Conservation (phyloP, 225 moss, liverwort and hornwort genomes). For the Antitrichia curtipendula region DNA sequence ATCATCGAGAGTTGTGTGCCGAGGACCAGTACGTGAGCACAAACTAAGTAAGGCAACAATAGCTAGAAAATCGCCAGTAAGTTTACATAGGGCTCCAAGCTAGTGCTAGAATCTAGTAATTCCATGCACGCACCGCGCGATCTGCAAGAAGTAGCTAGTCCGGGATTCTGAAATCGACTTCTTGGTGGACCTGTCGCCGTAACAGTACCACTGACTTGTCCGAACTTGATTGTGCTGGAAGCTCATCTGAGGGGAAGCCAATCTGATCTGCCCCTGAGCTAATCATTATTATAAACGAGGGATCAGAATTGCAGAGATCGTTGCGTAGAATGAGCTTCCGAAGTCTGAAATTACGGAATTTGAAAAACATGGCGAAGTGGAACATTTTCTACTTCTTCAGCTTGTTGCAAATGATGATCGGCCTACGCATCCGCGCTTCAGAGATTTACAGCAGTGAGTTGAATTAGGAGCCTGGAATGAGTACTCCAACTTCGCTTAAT, state of each 20-base stretch:
- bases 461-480: neutral
- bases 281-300: neutral
- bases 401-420: neutral
- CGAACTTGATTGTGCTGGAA: neutral
- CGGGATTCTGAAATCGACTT: neutral
- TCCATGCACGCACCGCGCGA: neutral
- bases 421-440: neutral
- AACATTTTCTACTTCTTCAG: neutral
- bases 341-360: neutral
- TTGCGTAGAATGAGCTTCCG: neutral
- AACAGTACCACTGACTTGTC: neutral
- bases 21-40: neutral
- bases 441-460: constrained; percentile 22
- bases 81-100: neutral
- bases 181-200: neutral
- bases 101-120: neutral
- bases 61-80: neutral
- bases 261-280: neutral
- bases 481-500: neutral
- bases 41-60: neutral
- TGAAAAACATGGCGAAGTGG: neutral
- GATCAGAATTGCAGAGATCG: neutral
- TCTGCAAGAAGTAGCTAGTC: neutral
- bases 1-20: neutral
- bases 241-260: neutral